A percentile compares a stretch with the other conserved stretches of the same genome.
These are phyloP conservation scores for Cordyceps cicadae DNA, from an alignment of 2,329 filamentous ascomycete species.

Conservation along the genomic window DNA sequence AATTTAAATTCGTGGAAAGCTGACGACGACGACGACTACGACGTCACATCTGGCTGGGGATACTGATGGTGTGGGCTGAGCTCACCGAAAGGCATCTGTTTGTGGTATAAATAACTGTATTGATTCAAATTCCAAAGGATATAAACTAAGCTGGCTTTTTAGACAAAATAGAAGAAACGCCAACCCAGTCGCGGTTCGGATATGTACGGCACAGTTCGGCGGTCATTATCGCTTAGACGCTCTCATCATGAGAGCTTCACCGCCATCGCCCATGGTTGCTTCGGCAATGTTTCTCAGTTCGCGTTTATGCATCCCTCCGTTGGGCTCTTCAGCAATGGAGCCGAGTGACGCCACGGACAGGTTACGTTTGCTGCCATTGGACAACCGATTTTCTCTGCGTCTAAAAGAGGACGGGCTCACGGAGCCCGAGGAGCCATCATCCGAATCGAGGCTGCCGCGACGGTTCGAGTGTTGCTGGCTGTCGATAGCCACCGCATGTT, in stretches of 20 bases:
- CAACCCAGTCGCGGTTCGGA: background rate
- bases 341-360: constrained; percentile 34
- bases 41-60: too few relatives aligned
- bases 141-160: constrained; percentile 5
- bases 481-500: constrained; percentile 30
- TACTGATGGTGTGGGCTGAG: too few relatives aligned
- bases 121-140: constrained; percentile 6
- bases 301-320: background rate
- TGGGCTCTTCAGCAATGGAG: constrained; percentile 38
- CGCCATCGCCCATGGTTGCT: background rate
- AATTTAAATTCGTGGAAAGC: too few relatives aligned
- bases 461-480: background rate
- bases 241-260: constrained; percentile 12
- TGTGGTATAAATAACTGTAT: background rate
- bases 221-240: background rate
- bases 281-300: background rate
- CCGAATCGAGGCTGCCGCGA: constrained; percentile 29
- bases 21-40: too few relatives aligned
- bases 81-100: background rate
- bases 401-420: constrained; percentile 26
- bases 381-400: constrained; percentile 25
- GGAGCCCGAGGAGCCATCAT: constrained; percentile 30
- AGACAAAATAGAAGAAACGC: background rate
- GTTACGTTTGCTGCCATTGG: constrained; percentile 28
- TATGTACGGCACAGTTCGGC: background rate